Conservation (phyloP, 2,329 filamentous ascomycete species). For the Aspergillus udagawae region DNA sequence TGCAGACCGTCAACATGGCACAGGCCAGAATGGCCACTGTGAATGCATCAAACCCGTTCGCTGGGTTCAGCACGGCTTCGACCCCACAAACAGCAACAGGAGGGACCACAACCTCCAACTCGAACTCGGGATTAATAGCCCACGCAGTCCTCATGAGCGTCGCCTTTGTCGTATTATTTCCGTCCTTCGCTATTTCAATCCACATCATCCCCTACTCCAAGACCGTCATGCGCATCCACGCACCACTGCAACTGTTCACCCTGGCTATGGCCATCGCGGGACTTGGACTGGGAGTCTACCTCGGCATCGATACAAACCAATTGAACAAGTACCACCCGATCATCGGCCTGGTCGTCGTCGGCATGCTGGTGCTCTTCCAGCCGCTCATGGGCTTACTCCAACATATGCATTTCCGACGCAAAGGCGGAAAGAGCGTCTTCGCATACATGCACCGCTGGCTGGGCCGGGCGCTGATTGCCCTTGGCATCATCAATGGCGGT, state of each 20-base stretch:
- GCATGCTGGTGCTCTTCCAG: slow-evolving; percentile 53
- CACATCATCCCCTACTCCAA: slow-evolving; percentile 37
- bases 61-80: neutral
- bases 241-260: slow-evolving; percentile 46
- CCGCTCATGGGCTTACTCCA: slow-evolving; percentile 51
- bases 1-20: neutral
- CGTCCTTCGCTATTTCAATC: slow-evolving; percentile 29
- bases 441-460: slow-evolving; percentile 54
- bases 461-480: slow-evolving; percentile 47
- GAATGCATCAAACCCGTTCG: neutral
- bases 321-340: slow-evolving; percentile 46
- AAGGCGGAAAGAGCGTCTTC: slow-evolving; percentile 42
- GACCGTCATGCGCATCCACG: slow-evolving; percentile 40
- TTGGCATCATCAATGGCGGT: slow-evolving; percentile 57
- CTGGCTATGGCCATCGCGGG: slow-evolving; percentile 47
- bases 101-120: neutral
- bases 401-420: slow-evolving; percentile 48
- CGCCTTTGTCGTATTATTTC: slow-evolving; percentile 41
- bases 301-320: slow-evolving; percentile 40
- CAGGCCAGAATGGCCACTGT: neutral
- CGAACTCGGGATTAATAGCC: slow-evolving; percentile 6
- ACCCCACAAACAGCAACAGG: neutral
- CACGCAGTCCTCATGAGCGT: slow-evolving; percentile 36
- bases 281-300: slow-evolving; percentile 49
- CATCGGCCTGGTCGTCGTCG: slow-evolving; percentile 52